phyloP scores from a whole-genome alignment of 225 moss, liverwort and hornwort species.

The Thuidium tamariscinum region DNA sequence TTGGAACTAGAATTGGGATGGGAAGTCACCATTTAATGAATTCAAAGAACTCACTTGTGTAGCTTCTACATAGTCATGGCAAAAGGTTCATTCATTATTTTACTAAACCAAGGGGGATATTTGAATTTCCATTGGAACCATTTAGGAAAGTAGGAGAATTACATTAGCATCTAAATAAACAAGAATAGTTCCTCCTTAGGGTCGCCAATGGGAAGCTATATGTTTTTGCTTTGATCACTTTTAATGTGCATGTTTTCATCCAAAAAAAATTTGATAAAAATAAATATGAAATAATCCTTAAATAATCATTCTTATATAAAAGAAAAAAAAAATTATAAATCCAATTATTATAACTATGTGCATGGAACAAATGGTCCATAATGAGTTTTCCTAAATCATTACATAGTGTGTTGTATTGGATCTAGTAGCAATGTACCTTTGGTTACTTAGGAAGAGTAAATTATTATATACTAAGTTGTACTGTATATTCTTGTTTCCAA shows the following conservation, averaged over 20 bases:
- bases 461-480: background rate
- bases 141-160: accelerated
- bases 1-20: background rate
- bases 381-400: accelerated
- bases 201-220: background rate
- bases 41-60: background rate
- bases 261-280: too few species aligned
- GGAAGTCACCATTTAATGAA: background rate
- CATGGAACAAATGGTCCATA: accelerated
- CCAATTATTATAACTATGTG: background rate
- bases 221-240: background rate
- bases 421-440: accelerated
- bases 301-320: background rate
- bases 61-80: accelerated
- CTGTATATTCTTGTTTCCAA: accelerated
- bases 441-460: accelerated
- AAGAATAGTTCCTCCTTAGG: background rate
- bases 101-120: accelerated
- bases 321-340: background rate
- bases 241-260: background rate
- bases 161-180: background rate
- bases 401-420: background rate
- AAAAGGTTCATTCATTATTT: background rate
- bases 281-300: background rate
- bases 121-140: background rate